Percentiles rank a stretch among this genome's conserved stretches.
These are phyloP conservation scores for Globomyces sp. DNA, from an alignment of 371 early-diverging fungal species.

Conservation along the genomic window DNA sequence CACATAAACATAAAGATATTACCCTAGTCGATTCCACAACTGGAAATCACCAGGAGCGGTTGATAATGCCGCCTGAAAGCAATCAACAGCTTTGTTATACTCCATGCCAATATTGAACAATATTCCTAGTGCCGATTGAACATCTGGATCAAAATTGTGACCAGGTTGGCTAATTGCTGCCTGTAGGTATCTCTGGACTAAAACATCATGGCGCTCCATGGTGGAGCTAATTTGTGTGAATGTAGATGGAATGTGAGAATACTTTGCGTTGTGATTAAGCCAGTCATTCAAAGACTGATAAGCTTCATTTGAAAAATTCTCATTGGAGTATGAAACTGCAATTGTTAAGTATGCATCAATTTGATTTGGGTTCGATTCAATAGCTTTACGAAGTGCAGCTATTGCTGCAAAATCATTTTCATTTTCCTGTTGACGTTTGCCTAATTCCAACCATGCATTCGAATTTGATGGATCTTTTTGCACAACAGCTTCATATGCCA, in stretches of 20 bases:
- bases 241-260: slow-evolving; percentile 45
- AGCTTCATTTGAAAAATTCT: slow-evolving; percentile 78
- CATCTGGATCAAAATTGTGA: slow-evolving; percentile 64
- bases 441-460: slow-evolving; percentile 81
- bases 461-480: slow-evolving; percentile 79
- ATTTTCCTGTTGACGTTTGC: slow-evolving; percentile 91
- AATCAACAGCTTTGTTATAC: slow-evolving; percentile 92
- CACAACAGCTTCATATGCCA: slow-evolving; percentile 91
- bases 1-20: too few relatives aligned
- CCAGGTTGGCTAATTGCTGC: slow-evolving; percentile 73
- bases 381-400: slow-evolving; percentile 79
- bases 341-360: slow-evolving; percentile 81
- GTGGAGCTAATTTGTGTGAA: not conserved
- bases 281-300: slow-evolving; percentile 86
- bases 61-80: slow-evolving; percentile 90
- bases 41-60: slow-evolving; percentile 87
- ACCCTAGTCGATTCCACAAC: slow-evolving; percentile 91
- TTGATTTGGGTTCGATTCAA: slow-evolving; percentile 65
- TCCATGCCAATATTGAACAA: slow-evolving; percentile 88
- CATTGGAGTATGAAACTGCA: slow-evolving; percentile 93
- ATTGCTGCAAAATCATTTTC: slow-evolving; percentile 92
- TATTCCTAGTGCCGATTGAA: slow-evolving; percentile 92
- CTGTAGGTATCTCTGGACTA: slow-evolving; percentile 75
- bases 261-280: slow-evolving; percentile 72
- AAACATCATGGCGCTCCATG: slow-evolving; percentile 62